Percentiles rank a stretch among this genome's conserved stretches.
These are phyloP conservation scores for Artemisia tridentata DNA, from an alignment of 129 eudicot species.

Conservation along the genomic window DNA sequence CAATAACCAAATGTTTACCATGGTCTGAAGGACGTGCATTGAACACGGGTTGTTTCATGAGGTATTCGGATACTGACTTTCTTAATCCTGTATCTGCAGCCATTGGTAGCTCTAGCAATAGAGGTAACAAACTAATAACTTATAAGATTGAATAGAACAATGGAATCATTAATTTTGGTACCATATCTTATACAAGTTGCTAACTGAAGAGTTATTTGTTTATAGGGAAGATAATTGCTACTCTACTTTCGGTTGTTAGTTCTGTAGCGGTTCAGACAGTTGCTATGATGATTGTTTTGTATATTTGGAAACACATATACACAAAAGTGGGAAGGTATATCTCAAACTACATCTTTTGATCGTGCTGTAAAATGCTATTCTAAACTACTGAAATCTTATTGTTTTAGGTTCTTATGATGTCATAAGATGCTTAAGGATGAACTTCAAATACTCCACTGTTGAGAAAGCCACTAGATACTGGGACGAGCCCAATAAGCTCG, in stretches of 20 bases:
- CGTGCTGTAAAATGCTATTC: neutral
- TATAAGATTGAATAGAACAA: too few relatives aligned
- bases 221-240: conserved; percentile 52
- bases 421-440: conserved; percentile 55
- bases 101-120: too few relatives aligned
- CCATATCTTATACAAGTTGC: too few relatives aligned
- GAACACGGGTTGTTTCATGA: conserved; percentile 67
- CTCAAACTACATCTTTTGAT: neutral
- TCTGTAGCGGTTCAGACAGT: conserved; percentile 46
- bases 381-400: neutral
- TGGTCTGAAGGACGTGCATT: conserved; percentile 59
- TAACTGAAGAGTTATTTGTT: neutral
- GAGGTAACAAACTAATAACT: too few relatives aligned
- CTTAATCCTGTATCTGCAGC: too few relatives aligned
- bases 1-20: conserved; percentile 52
- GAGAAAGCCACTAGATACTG: conserved; percentile 74
- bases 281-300: conserved; percentile 41
- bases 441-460: conserved; percentile 67
- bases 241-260: conserved; percentile 52
- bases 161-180: too few relatives aligned
- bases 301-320: conserved; percentile 48
- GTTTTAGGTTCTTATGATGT: conserved; percentile 47
- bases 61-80: too few relatives aligned
- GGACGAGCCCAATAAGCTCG: conserved; percentile 75
- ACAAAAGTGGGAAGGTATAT: conserved; percentile 76